Evolutionary conservation across 805 yeast genomes (phyloP).

Genomic region (Myxozyma sirexii): DNA sequence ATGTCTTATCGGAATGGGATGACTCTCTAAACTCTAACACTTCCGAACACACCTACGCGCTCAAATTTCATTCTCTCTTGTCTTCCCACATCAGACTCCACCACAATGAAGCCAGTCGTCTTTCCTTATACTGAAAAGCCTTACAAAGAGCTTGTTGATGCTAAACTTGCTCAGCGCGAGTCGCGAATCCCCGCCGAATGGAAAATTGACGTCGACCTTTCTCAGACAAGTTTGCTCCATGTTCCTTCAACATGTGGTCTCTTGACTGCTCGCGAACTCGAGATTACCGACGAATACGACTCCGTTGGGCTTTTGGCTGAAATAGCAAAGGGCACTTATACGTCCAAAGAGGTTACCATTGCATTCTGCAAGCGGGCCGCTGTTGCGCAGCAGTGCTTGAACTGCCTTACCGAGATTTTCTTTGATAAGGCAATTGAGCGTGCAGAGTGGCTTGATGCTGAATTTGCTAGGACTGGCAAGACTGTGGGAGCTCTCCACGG

Average conservation of each 20-base stretch:
- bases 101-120: constrained; percentile 26
- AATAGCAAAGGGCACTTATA: constrained; percentile 42
- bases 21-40: constrained; percentile 1
- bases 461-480: constrained; percentile 50
- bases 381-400: constrained; percentile 57
- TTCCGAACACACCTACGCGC: not conserved
- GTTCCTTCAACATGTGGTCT: constrained; percentile 33
- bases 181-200: constrained; percentile 52
- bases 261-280: constrained; percentile 36
- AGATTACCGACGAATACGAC: constrained; percentile 37
- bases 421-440: constrained; percentile 59
- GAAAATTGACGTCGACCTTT: constrained; percentile 38
- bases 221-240: constrained; percentile 13
- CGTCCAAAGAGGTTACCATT: constrained; percentile 50
- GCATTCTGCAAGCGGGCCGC: constrained; percentile 63
- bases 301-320: constrained; percentile 33
- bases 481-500: constrained; percentile 61
- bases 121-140: constrained; percentile 27
- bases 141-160: constrained; percentile 49
- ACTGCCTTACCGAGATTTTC: constrained; percentile 48
- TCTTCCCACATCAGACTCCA: not conserved
- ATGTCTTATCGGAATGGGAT: constrained; percentile 2
- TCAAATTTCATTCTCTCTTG: not conserved
- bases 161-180: constrained; percentile 50
- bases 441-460: constrained; percentile 60